Conservation (phyloP, 1,284 basidiomycete genomes). For the Thelephora terrestris region DNA sequence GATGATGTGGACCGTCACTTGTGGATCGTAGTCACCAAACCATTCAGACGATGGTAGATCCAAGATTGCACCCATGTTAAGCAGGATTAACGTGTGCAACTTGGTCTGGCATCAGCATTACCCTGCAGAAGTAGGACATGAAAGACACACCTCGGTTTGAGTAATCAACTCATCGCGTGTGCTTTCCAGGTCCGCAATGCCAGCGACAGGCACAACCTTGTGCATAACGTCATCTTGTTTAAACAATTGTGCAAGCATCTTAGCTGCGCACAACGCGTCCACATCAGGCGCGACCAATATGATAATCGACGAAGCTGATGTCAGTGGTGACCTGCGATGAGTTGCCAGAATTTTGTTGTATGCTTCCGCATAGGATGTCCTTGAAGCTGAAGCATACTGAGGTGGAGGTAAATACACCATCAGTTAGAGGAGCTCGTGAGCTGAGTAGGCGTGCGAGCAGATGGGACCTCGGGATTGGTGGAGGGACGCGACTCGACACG, state of each 20-base stretch:
- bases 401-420: conserved; percentile 69
- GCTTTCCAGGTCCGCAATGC: conserved; percentile 64
- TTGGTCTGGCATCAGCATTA: conserved; percentile 23
- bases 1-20: conserved; percentile 80
- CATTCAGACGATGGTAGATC: conserved; percentile 68
- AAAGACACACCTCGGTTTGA: conserved; percentile 55
- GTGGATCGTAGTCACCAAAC: conserved; percentile 60
- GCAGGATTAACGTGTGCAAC: conserved; percentile 85
- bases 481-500: neutral
- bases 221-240: conserved; percentile 92
- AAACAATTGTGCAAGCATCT: conserved; percentile 85
- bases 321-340: conserved; percentile 65
- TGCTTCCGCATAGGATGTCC: conserved; percentile 68
- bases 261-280: conserved; percentile 82
- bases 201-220: conserved; percentile 86
- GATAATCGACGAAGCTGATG: conserved; percentile 73
- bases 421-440: neutral
- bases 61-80: conserved; percentile 89
- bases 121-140: neutral
- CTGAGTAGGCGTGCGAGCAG: neutral
- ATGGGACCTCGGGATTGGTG: neutral
- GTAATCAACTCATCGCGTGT: conserved; percentile 59
- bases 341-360: conserved; percentile 68
- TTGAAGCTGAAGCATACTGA: conserved; percentile 43
- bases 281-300: conserved; percentile 85